Percentiles rank a stretch among this genome's conserved stretches.
Conservation (phyloP, 768 basidiomycete genomes). For the Mrakia gelida region DNA sequence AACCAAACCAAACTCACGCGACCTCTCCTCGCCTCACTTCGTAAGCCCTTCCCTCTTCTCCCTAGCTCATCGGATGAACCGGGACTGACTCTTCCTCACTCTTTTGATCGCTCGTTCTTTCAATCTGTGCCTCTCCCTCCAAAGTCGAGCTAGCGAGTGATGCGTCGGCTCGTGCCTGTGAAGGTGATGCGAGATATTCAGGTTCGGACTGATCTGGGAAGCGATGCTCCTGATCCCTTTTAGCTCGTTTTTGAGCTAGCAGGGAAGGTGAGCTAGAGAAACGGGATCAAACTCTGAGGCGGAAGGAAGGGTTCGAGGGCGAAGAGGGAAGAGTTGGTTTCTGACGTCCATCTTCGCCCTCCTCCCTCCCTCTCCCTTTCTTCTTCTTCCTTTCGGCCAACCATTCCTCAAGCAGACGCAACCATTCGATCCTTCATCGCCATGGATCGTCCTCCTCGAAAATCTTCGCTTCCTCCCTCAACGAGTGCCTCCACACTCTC, state of each 20-base stretch:
- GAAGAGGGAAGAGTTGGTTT: not conserved
- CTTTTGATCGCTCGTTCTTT: not conserved
- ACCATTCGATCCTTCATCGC: no score
- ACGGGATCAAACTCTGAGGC: no score
- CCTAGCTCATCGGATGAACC: not conserved
- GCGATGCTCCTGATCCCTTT: no score
- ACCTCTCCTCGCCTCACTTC: no score
- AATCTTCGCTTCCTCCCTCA: not conserved
- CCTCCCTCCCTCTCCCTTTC: not conserved
- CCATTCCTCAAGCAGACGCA: no score
- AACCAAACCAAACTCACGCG: no score
- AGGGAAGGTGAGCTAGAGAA: no score
- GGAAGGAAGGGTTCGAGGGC: not conserved
- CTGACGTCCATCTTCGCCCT: not conserved
- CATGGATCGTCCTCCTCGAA: not conserved
- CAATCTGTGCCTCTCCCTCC: not conserved
- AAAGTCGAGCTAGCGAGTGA: no score
- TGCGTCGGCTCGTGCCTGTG: no score
- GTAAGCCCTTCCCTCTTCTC: not conserved
- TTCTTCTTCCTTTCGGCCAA: not conserved
- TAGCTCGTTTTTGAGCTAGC: no score
- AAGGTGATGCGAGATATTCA: no score
- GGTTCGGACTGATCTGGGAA: no score
- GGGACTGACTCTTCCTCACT: not conserved
- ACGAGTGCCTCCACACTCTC: not conserved